phyloP scores from a whole-genome alignment of 495 filamentous ascomycete species.

The Annulohypoxylon nitens region DNA sequence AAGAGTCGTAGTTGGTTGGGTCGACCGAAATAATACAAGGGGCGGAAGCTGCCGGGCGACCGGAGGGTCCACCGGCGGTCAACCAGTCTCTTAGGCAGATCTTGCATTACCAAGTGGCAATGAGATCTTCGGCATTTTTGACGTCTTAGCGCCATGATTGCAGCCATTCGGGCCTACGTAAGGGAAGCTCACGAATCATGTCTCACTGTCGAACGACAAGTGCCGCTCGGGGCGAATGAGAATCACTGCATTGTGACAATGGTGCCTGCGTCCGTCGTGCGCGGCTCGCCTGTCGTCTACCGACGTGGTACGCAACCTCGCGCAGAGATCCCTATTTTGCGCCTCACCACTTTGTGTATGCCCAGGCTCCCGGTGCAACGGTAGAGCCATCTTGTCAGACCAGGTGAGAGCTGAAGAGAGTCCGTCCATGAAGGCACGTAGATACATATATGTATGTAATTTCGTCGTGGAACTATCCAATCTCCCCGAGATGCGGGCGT shows the following conservation, averaged over 20 bases:
- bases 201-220: constrained; percentile 47
- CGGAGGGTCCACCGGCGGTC: constrained; percentile 36
- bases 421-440: constrained; percentile 13
- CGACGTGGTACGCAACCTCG: constrained; percentile 42
- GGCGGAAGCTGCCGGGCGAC: constrained; percentile 44
- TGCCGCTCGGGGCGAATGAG: constrained; percentile 44
- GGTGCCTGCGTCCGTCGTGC: constrained; percentile 48
- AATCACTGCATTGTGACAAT: constrained; percentile 45
- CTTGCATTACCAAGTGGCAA: constrained; percentile 50
- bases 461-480: constrained; percentile 40
- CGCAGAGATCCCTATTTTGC: constrained; percentile 38
- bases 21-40: constrained; percentile 22
- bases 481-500: constrained; percentile 25
- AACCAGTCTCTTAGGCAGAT: constrained; percentile 40
- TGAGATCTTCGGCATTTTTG: constrained; percentile 49
- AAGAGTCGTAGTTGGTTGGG: background rate
- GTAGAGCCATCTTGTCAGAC: constrained; percentile 39
- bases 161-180: constrained; percentile 49
- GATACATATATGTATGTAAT: background rate
- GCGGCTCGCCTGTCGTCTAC: constrained; percentile 48
- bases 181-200: constrained; percentile 45
- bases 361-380: constrained; percentile 25
- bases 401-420: constrained; percentile 16
- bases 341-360: constrained; percentile 25
- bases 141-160: constrained; percentile 46